Conservation (phyloP, 805 yeast species). For the Pichia deserticola region DNA sequence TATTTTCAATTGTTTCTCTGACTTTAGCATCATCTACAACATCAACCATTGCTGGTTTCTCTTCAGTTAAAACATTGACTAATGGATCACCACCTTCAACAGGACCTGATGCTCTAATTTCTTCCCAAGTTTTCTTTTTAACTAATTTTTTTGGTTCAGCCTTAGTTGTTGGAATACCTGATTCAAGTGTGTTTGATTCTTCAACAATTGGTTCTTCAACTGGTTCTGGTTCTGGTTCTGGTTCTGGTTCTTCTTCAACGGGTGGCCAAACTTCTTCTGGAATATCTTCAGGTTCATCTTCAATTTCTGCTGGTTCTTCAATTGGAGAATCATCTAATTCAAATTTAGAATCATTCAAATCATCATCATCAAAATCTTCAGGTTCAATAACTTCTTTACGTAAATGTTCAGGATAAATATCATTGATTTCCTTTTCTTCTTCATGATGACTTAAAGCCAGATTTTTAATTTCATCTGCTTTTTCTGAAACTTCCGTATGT, state of each 20-base stretch:
- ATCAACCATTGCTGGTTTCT: slow-evolving; percentile 31
- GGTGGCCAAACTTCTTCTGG: slow-evolving; percentile 16
- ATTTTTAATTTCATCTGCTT: slow-evolving; percentile 30
- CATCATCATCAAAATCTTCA: slow-evolving; percentile 24
- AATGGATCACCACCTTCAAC: slow-evolving; percentile 30
- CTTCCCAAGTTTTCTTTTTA: slow-evolving; percentile 24
- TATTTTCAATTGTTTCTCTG: slow-evolving; percentile 7
- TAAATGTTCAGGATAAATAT: slow-evolving; percentile 47
- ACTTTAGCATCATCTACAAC: slow-evolving; percentile 20
- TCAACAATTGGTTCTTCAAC: slow-evolving; percentile 13
- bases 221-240: slow-evolving; percentile 24
- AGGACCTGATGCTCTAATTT: slow-evolving; percentile 19
- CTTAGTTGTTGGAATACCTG: slow-evolving; percentile 21
- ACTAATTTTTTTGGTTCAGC: slow-evolving; percentile 10
- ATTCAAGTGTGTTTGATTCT: no score
- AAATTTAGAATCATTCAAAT: slow-evolving; percentile 23
- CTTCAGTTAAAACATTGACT: slow-evolving; percentile 31
- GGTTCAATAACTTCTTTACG: slow-evolving; percentile 24
- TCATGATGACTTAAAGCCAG: slow-evolving; percentile 30
- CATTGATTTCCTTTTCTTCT: slow-evolving; percentile 42
- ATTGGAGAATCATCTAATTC: slow-evolving; percentile 21
- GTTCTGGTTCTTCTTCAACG: slow-evolving; percentile 9
- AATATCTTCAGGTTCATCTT: slow-evolving; percentile 18
- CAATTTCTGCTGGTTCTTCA: slow-evolving; percentile 23
- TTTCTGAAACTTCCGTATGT: slow-evolving; percentile 32